These are phyloP conservation scores for Choricystis sp. DNA, from an alignment of 139 green algal species.

Conservation along the genomic window DNA sequence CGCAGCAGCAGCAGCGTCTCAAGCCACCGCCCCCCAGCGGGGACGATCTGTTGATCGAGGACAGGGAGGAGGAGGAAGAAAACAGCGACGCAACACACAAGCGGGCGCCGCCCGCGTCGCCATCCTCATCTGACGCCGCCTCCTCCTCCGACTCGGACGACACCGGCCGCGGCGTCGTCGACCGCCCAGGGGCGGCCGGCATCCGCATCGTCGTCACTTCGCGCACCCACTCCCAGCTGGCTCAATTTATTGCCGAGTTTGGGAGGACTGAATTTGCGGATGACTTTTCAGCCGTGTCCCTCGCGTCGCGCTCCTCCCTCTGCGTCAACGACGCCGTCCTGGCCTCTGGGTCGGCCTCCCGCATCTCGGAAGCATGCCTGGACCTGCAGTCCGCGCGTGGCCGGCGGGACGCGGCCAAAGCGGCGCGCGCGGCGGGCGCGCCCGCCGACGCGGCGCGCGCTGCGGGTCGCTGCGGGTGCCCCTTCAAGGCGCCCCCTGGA, in stretches of 20 bases:
- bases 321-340: conserved; percentile 76
- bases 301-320: conserved; percentile 27
- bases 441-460: neutral
- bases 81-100: neutral
- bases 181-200: too few relatives aligned
- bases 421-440: neutral
- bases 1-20: too few relatives aligned
- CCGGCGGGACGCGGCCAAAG: neutral
- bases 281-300: conserved; percentile 6
- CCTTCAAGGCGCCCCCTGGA: conserved; percentile 10
- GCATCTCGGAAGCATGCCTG: conserved; percentile 81
- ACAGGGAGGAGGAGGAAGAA: neutral
- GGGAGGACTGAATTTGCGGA: conserved; percentile 43
- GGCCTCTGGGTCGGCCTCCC: conserved; percentile 10
- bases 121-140: too few relatives aligned
- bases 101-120: too few relatives aligned
- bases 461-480: conserved; percentile 12
- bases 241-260: conserved; percentile 72
- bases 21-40: too few relatives aligned
- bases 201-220: conserved; percentile 81
- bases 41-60: conserved; percentile 12
- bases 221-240: conserved; percentile 91
- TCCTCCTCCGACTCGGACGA: too few relatives aligned
- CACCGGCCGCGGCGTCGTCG: too few relatives aligned
- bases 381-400: conserved; percentile 71